Evolutionary conservation across 2,329 filamentous ascomycete genomes (phyloP).

Genomic region (Exophiala oligosperma): DNA sequence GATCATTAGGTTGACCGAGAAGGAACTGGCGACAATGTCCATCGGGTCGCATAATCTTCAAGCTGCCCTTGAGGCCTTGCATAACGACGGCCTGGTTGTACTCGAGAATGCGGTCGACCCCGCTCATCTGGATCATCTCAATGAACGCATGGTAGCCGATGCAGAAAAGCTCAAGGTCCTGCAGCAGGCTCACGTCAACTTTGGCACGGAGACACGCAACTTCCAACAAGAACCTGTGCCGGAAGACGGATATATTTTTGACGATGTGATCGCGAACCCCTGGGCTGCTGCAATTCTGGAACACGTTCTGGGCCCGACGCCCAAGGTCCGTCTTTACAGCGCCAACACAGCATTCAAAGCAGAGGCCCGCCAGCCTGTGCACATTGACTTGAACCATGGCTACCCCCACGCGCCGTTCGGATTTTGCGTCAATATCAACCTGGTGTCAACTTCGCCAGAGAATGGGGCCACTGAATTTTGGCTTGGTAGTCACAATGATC

Average conservation of each 20-base stretch:
- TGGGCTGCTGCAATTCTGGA: slow-evolving; percentile 20
- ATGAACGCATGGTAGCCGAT: background rate
- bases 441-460: background rate
- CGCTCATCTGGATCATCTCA: background rate
- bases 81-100: background rate
- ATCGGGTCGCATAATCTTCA: background rate
- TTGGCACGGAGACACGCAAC: background rate
- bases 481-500: slow-evolving; percentile 40
- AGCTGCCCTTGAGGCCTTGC: background rate
- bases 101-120: background rate
- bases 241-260: background rate
- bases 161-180: background rate
- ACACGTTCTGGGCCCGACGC: slow-evolving; percentile 8
- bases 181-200: background rate
- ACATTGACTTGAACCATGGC: background rate
- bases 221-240: background rate
- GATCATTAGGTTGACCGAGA: too few relatives aligned
- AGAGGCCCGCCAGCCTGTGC: background rate
- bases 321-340: background rate
- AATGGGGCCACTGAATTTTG: background rate
- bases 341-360: background rate
- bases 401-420: slow-evolving; percentile 30
- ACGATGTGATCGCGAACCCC: background rate
- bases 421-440: background rate
- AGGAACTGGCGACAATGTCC: background rate